Conservation (phyloP, 768 basidiomycete genomes). For the Hysterangium stoloniferum region DNA sequence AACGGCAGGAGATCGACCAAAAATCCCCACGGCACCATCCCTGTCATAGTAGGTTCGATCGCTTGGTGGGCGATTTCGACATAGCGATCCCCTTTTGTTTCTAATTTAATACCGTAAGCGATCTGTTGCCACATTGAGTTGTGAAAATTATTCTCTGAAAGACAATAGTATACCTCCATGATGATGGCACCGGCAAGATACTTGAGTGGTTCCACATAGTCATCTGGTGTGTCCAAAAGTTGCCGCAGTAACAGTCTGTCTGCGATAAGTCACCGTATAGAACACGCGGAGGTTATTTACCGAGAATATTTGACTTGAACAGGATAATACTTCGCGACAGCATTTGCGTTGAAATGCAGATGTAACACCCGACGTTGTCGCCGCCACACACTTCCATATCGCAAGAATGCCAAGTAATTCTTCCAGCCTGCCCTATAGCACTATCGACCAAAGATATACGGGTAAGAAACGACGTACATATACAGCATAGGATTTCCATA, state of each 20-base stretch:
- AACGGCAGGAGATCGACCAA: slow-evolving; percentile 23
- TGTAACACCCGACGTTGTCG: slow-evolving; percentile 15
- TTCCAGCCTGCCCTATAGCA: background rate
- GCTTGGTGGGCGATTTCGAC: slow-evolving; percentile 20
- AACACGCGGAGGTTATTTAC: background rate
- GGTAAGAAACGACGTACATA: slow-evolving; percentile 20
- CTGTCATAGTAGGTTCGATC: slow-evolving; percentile 19
- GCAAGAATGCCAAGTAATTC: slow-evolving; percentile 10
- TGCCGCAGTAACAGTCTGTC: background rate
- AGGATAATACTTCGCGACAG: slow-evolving; percentile 8
- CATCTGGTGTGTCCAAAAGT: background rate
- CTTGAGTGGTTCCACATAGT: background rate
- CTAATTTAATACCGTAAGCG: slow-evolving; percentile 33
- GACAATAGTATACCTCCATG: background rate
- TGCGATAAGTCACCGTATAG: background rate
- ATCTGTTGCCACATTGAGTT: slow-evolving; percentile 16
- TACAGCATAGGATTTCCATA: slow-evolving; percentile 62
- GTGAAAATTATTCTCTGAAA: background rate
- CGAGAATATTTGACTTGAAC: slow-evolving; percentile 5
- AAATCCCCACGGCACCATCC: slow-evolving; percentile 24
- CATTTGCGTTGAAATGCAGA: slow-evolving; percentile 11
- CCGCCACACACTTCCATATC: slow-evolving; percentile 13
- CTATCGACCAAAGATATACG: background rate
- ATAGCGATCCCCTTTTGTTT: slow-evolving; percentile 30
- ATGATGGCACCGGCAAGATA: slow-evolving; percentile 7